Evolutionary conservation across 208 protist species (phyloP).

Genomic region (Acanthamoeba lenticulata): DNA sequence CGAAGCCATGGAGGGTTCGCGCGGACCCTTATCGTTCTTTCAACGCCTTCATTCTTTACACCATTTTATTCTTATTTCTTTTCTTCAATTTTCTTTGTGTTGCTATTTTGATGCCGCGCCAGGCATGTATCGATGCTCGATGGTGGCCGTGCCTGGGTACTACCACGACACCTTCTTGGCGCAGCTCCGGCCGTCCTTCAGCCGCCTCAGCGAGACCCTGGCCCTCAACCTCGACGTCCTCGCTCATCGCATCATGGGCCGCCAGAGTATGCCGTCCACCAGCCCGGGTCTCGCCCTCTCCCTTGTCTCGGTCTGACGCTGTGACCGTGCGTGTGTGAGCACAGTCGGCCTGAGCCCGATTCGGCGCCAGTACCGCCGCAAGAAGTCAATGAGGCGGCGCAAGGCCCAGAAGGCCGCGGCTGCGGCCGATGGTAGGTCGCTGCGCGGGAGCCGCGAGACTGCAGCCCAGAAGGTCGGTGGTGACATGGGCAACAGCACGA

Average conservation of each 20-base stretch:
- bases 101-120: too few relatives aligned
- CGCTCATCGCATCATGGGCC: not conserved
- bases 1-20: constrained; percentile 32
- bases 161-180: not conserved
- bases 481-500: too few relatives aligned
- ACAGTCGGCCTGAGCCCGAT: not conserved
- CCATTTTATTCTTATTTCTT: not conserved
- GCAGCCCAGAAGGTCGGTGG: too few relatives aligned
- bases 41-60: not conserved
- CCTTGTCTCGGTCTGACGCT: too few relatives aligned
- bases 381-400: not conserved
- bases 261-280: not conserved
- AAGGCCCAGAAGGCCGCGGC: not conserved
- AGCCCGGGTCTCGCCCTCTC: not conserved
- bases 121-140: constrained; percentile 28
- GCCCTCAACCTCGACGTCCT: not conserved
- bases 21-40: not conserved
- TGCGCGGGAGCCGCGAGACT: not conserved
- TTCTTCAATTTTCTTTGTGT: not conserved
- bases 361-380: not conserved
- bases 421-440: not conserved
- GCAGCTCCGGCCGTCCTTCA: not conserved
- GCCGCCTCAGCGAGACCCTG: not conserved
- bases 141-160: not conserved
- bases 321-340: not conserved